phyloP scores from a whole-genome alignment of 768 basidiomycete species.

The Baorangia bicolor region DNA sequence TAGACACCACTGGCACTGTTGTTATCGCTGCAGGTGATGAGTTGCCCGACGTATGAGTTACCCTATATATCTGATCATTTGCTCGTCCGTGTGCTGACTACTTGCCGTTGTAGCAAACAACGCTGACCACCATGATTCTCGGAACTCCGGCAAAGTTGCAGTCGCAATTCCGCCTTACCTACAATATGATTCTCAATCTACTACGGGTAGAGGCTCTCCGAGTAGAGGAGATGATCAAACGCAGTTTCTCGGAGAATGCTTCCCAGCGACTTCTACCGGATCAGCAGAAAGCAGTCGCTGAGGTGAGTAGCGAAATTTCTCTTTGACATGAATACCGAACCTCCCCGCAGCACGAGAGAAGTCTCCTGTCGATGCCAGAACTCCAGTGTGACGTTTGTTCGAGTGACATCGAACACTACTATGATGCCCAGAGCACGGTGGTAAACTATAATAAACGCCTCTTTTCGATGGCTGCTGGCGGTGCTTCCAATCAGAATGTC shows the following conservation, averaged over 20 bases:
- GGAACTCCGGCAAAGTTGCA: constrained; percentile 90
- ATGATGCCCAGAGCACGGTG: constrained; percentile 67
- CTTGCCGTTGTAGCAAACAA: constrained; percentile 52
- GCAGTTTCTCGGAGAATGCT: constrained; percentile 97
- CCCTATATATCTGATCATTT: not conserved
- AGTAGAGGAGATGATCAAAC: constrained; percentile 99
- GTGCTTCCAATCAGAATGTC: constrained; percentile 66
- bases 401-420: constrained; percentile 73
- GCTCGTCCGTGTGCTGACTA: not conserved
- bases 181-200: constrained; percentile 98
- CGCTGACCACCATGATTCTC: constrained; percentile 85
- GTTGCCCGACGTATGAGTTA: constrained; percentile 71
- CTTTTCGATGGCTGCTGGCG: constrained; percentile 54
- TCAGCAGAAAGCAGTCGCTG: constrained; percentile 82
- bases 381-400: constrained; percentile 67
- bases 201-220: constrained; percentile 92
- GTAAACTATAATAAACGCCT: constrained; percentile 62
- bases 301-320: constrained; percentile 48
- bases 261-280: constrained; percentile 91
- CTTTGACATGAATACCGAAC: constrained; percentile 7
- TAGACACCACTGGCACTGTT: constrained; percentile 95
- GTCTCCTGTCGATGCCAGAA: constrained; percentile 57
- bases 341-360: constrained; percentile 63
- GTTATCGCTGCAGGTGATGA: constrained; percentile 84
- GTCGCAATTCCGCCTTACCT: constrained; percentile 96